Base-by-base conservation (phyloP, 768 basidiomycete genomes). In the Dioszegia aurantiaca region DNA sequence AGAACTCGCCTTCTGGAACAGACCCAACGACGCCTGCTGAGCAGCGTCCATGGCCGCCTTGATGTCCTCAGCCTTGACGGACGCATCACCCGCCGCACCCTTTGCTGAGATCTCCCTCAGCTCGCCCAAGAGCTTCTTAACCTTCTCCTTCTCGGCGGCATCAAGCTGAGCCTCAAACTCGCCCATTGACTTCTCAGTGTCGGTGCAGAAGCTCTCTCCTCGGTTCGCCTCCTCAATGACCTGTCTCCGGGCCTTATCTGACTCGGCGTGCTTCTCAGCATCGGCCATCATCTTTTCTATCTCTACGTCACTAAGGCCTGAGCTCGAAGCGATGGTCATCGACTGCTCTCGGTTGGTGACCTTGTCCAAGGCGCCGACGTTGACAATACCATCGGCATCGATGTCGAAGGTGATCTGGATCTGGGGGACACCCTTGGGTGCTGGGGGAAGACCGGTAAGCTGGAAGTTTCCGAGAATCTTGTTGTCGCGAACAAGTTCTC, bases 381-480 rank as follows among this genome's bases (percentile, higher is more conserved):
- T 91, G 71, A 99, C 94, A 65, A 99, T 95, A 81, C 92, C 92
- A 44, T 60, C 59, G 60, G 68, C 93, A 75, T 97, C 94, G 59
- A 99, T 99, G 79, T 98, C 95, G 75, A 99, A 89, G 59, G 87
- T 87, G 77, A 90, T 89, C 74, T 88, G 86, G 59, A 90, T 87
- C 76, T 89, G 88, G 65, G 88, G 88, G 58, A 89, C 84, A 75
- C 77, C 77, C 59, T 70, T 69, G 40, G 73, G 71, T 6, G 71
- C 71, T 42, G 88, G 88, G 48, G 95, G 94, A 58, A 99, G 92
- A 51, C 94, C 95, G 60, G 93, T 90, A 61, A 99, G 88, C 80
- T 97, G 95, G 87, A 99, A 99, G 82, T 97, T 94, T 62, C 95
- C 95, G 58, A 99, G 87, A 6, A 97, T 80, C 80, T 98, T 99